phyloP scores from a whole-genome alignment of 2,329 filamentous ascomycete genomes.

The Pestalotiopsis sp. region DNA sequence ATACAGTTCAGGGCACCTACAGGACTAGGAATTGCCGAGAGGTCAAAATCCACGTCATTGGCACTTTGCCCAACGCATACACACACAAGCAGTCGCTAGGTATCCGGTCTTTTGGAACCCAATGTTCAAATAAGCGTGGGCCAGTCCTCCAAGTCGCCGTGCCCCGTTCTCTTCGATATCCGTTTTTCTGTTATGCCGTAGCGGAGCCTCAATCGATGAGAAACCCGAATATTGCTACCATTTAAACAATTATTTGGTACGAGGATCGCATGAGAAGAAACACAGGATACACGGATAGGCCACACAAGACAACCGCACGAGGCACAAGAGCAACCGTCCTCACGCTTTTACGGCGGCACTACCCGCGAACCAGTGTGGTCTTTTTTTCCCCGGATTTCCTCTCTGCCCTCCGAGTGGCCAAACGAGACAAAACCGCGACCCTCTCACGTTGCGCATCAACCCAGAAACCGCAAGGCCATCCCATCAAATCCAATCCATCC shows the following conservation, averaged over 20 bases:
- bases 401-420: not conserved
- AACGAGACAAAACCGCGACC: not conserved
- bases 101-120: slow-evolving; percentile 7
- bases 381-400: slow-evolving; percentile 9
- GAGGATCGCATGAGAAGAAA: not conserved
- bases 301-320: not conserved
- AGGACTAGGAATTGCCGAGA: not conserved
- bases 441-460: slow-evolving; percentile 8
- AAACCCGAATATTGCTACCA: not conserved
- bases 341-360: slow-evolving; percentile 4
- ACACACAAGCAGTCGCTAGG: not conserved
- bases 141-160: not conserved
- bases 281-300: not conserved
- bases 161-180: not conserved
- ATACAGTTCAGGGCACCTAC: not conserved
- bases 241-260: not conserved
- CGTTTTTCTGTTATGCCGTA: not conserved
- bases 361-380: slow-evolving; percentile 3
- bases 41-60: slow-evolving; percentile 11
- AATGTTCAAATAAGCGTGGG: slow-evolving; percentile 10
- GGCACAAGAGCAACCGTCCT: slow-evolving; percentile 1
- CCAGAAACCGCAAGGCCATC: not conserved
- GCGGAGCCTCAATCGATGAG: not conserved
- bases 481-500: not conserved
- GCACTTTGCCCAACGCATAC: slow-evolving; percentile 1